A percentile compares a stretch with the other conserved stretches of the same genome.
Conservation (phyloP, 1,284 basidiomycete species). For the Rhodotorula sp. region DNA sequence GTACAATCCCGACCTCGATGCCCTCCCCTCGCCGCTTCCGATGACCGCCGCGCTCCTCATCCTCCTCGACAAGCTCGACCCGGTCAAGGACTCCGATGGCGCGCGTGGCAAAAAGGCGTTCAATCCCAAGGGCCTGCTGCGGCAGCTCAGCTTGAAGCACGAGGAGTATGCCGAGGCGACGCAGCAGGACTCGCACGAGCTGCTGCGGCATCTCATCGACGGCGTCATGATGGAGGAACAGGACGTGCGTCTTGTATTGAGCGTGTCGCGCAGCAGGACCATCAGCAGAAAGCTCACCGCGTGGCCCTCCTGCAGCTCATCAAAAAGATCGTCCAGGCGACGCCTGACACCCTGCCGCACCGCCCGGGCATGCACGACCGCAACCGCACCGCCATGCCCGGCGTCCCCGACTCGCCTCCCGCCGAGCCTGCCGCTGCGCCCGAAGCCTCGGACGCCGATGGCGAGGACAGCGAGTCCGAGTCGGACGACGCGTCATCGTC, state of each 20-base stretch:
- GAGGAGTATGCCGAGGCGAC: conserved; percentile 81
- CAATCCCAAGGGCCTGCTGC: conserved; percentile 59
- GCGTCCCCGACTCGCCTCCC: neutral
- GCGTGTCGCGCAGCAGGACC: too few relatives aligned
- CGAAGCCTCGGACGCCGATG: conserved; percentile 5
- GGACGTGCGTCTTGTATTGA: conserved; percentile 63
- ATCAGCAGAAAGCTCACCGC: neutral
- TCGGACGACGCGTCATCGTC: conserved; percentile 8
- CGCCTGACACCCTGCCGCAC: neutral
- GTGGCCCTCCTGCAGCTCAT: conserved; percentile 61
- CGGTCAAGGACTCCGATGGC: conserved; percentile 20
- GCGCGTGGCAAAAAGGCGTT: conserved; percentile 37
- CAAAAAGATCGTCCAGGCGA: conserved; percentile 59
- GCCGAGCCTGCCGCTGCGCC: neutral
- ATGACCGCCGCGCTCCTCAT: conserved; percentile 41
- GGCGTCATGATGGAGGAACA: conserved; percentile 93
- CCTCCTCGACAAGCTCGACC: conserved; percentile 34
- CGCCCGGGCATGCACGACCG: conserved; percentile 20
- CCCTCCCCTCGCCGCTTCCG: conserved; percentile 43
- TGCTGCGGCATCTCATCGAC: conserved; percentile 82
- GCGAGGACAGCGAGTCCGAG: conserved; percentile 11
- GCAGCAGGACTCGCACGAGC: conserved; percentile 94
- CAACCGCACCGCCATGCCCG: conserved; percentile 11
- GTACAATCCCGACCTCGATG: conserved; percentile 39
- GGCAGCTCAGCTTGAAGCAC: conserved; percentile 75